Base-by-base conservation (phyloP, 2,329 filamentous ascomycete genomes). In the Coleophoma crateriformis region DNA sequence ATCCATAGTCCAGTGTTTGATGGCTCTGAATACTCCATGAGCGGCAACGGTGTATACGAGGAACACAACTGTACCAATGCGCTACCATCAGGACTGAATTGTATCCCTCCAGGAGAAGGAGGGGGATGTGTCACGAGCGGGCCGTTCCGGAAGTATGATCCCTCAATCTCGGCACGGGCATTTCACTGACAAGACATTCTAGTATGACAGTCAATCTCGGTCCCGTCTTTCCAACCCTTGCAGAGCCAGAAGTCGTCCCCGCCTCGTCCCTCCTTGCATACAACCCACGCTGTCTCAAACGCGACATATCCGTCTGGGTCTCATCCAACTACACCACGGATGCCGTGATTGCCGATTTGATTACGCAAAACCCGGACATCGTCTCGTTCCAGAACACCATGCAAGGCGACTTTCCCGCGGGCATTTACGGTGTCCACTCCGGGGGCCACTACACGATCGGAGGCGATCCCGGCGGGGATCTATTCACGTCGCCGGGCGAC, bases 111-210 rank as follows among this genome's bases (percentile, higher is more conserved):
- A 0, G 79, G 76, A n/a, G 68, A 69, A 0, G 79, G 79, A 13
- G 78, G 79, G 37, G 79, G 79, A 2, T 82, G 78, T 58, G 67
- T 83, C 3, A 67, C 61, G 13, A 68, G 65, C 2, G 74, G 74
- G 1, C 27, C 27, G 8, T 27, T 27, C 27, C 27, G 27, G 27
- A 27, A 27, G 27, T 27, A 10, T 27, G 27, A 3, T 27, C 8
- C 8, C 27, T 27, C 2, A 27, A 73, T 73, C 2, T 75, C 76
- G 12, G 39, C 17, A 22, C 62, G 67, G 61, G 51, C 61, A 74
- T 59, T 66, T 52, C 17, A 44, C 51, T 52, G 22, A 53, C 37
- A 46, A 10, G n/a, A 34, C 2, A 7, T 20, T n/a, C 4, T 4
- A 41, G 22, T 19, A 64, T 66, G 58, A 57, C 54, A 1, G 67